Conservation (phyloP, 148 eudicot genomes). For the Polygonum aviculare region DNA sequence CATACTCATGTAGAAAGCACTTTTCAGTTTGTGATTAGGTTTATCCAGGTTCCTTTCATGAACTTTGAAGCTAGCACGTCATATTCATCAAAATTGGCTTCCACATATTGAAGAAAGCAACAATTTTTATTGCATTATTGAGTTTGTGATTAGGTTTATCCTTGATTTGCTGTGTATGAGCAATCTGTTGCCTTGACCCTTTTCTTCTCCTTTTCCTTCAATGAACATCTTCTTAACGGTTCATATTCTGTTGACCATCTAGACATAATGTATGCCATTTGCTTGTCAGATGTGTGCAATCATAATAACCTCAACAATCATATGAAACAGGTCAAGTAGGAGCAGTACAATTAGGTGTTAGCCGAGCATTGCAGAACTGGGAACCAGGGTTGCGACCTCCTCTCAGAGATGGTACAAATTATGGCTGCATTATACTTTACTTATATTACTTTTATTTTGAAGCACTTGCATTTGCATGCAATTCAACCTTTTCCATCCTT, state of each 20-base stretch:
- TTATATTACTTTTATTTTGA: neutral
- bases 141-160: neutral
- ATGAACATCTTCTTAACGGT: neutral
- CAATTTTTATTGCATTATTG: neutral
- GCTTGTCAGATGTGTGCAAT: neutral
- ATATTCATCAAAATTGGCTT: neutral
- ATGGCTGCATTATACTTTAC: neutral
- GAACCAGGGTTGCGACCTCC: slow-evolving; percentile 90
- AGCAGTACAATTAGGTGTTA: slow-evolving; percentile 79
- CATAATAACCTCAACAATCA: neutral
- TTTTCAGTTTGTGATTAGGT: too few relatives aligned
- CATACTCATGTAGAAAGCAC: neutral
- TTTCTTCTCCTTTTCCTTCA: neutral
- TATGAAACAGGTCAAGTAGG: slow-evolving; percentile 82
- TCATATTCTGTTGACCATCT: neutral
- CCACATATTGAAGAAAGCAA: slow-evolving; percentile 3
- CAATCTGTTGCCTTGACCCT: neutral
- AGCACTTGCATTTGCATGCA: neutral
- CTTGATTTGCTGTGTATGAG: neutral
- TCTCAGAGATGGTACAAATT: slow-evolving; percentile 55
- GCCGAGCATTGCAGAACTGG: slow-evolving; percentile 91
- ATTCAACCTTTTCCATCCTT: neutral
- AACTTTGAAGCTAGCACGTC: neutral
- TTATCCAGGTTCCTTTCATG: neutral
- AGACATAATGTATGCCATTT: neutral